A percentile compares a stretch with the other conserved stretches of the same genome.
Conservation (phyloP, 2,329 filamentous ascomycete genomes). For the Pseudogymnoascus sp. region DNA sequence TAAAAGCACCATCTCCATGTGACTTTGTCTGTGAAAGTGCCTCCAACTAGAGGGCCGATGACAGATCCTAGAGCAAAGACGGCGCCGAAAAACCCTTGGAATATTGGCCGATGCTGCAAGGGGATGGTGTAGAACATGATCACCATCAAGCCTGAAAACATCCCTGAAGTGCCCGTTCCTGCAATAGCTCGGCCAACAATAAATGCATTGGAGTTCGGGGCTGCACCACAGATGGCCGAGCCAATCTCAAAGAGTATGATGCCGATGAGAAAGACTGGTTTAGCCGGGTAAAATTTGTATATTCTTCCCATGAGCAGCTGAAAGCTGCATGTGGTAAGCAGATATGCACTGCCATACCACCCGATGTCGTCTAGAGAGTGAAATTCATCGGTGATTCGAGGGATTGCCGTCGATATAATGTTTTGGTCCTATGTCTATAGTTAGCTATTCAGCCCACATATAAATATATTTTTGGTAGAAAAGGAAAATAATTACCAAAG, state of each 20-base stretch:
- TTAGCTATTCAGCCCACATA: neutral
- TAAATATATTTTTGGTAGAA: neutral
- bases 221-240: conserved; percentile 25
- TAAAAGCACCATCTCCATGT: conserved; percentile 30
- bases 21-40: conserved; percentile 33
- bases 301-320: conserved; percentile 22
- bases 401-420: conserved; percentile 15
- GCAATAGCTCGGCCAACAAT: conserved; percentile 28
- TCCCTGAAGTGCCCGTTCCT: conserved; percentile 24
- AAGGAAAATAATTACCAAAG: conserved; percentile 17
- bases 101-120: conserved; percentile 17
- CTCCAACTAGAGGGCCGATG: conserved; percentile 31
- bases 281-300: conserved; percentile 25
- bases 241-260: conserved; percentile 28
- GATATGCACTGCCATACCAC: conserved; percentile 34
- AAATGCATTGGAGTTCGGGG: conserved; percentile 24
- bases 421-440: conserved; percentile 24
- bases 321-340: conserved; percentile 26
- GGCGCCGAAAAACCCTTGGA: conserved; percentile 19
- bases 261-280: conserved; percentile 23
- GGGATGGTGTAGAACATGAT: conserved; percentile 24
- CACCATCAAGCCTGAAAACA: conserved; percentile 26
- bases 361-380: conserved; percentile 19
- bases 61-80: conserved; percentile 22
- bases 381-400: conserved; percentile 20